Evolutionary conservation across 2,329 filamentous ascomycete genomes (phyloP), one percentile per base, ranked within the genome.

Genomic region (Cladophialophora exuberans): DNA sequence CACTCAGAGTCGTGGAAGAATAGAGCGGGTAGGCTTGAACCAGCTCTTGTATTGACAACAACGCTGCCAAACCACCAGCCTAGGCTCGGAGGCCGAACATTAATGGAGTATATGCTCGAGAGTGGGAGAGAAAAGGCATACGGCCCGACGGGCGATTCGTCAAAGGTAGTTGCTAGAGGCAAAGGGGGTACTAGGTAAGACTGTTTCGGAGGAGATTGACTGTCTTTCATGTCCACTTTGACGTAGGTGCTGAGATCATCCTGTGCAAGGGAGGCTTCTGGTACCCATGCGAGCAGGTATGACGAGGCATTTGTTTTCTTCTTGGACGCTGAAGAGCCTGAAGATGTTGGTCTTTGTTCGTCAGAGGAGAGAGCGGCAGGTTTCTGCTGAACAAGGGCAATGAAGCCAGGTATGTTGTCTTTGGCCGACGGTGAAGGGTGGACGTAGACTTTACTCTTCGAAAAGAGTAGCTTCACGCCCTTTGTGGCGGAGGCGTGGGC

Each of bases 1-100:
- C 94, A 99, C 75, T 99, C 94, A 60, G 86, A 91, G 67, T 99
- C 94, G 70, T 99, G 94, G 74, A 99, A 99, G 75, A 99, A 99
- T 1, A 99, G 77, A 0, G 94, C 91, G 0, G 94, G 94, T 64
- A 97, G 96, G 69, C 89, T 94, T 69, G 97, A 92, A 3, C 95
- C 95, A 0, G 88, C 85, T 10, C 89, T 81, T 1, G 89, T 90
- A 70, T 99, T 99, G 75, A 99, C 90, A 54, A 99, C 87, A 23
- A 99, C 75, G 60, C 91, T 96, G 28, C 94, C 94, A 70, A 95
- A 97, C 94, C 94, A 99, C 95, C 94, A 99, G 13, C 94, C 95
- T 6, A 96, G 75, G 69, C 90, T 97, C 4, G 94, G 95, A 3
- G 93, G 93, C 1, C 94, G 85, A 33, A 99, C 86, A 6, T 96